Base-by-base conservation (phyloP, 2,329 filamentous ascomycete species). In the Passalora sequoiae region DNA sequence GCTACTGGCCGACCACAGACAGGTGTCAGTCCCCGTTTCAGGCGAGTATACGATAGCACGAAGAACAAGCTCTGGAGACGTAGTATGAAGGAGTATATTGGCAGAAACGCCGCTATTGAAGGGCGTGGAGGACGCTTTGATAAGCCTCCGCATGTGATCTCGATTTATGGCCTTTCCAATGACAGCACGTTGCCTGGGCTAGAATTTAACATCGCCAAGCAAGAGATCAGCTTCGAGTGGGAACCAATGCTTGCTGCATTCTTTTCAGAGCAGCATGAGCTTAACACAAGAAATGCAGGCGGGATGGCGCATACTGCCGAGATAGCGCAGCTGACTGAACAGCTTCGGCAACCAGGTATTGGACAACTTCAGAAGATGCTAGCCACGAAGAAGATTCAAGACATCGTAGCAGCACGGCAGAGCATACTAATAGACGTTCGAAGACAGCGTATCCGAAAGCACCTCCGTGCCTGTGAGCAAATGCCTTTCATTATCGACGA, bases 191-290 rank as follows among this genome's bases (percentile, higher is more conserved):
- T 45, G 10, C 43, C 43, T 13, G 21, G 37, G 8, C 29, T 45
- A 17, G 20, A 27, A 10, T 45, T 21, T 22, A 29, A 45, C 17
- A 15, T 31, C 8, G 37, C 40, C 16, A 24, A 37, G n/a, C 38
- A 30, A 4, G 43, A 40, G 30, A 36, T 45, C 9, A 40, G 36
- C 20, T 45, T 45, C 30, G 20, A 40, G 24, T 45, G 43, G 43
- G 43, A 45, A 21, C 35, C 28, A 12, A 45, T 45, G 43, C 15
- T 45, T 30, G 28, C 29, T 2, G 35, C 35, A 7, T 44, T 44
- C 36, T 40, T 39, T 16, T 25, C 16, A 12, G 35, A 44, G 22
- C 21, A 24, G 22, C 28, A 27, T 15, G 39, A 42, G 30, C 12
- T 42, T 5, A 9, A 17, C 4, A 19, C 20, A 15, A 29, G 19